A percentile compares a stretch with the other conserved stretches of the same genome.
Evolutionary conservation across 2,329 filamentous ascomycete genomes (phyloP).

Genomic region (Monosporascus ibericus): DNA sequence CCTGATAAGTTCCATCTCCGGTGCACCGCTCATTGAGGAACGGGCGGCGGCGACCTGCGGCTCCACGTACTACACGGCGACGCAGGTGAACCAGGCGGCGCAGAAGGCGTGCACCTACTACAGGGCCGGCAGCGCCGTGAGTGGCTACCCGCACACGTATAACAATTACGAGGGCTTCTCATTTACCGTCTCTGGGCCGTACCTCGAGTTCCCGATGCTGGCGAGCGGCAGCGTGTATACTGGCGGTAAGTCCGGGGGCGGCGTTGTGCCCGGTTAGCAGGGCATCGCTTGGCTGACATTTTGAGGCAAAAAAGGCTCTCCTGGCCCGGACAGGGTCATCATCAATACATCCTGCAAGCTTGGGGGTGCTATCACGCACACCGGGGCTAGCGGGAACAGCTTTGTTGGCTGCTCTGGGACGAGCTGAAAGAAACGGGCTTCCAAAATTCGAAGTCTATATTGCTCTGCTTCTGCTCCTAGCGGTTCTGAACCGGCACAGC

Average conservation of each 20-base stretch:
- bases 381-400: conserved; percentile 59
- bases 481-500: too few relatives aligned
- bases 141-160: conserved; percentile 52
- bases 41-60: conserved; percentile 48
- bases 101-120: conserved; percentile 47
- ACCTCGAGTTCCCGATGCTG: conserved; percentile 58
- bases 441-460: background rate
- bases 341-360: conserved; percentile 51
- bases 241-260: conserved; percentile 38
- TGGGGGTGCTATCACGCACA: conserved; percentile 64
- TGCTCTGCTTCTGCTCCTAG: background rate
- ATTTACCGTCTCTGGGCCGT: conserved; percentile 51
- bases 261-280: too few relatives aligned
- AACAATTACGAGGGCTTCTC: conserved; percentile 58
- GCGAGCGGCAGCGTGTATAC: conserved; percentile 43
- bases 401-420: conserved; percentile 56
- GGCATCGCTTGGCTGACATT: background rate
- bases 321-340: conserved; percentile 61
- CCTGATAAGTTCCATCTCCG: conserved; percentile 12
- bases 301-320: conserved; percentile 37
- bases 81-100: conserved; percentile 42
- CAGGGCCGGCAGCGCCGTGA: conserved; percentile 40
- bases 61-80: conserved; percentile 42
- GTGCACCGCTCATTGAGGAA: conserved; percentile 27
- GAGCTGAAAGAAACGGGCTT: conserved; percentile 5